Base-by-base conservation (phyloP, 106 monocot species). In the Platanthera guangdongensis region DNA sequence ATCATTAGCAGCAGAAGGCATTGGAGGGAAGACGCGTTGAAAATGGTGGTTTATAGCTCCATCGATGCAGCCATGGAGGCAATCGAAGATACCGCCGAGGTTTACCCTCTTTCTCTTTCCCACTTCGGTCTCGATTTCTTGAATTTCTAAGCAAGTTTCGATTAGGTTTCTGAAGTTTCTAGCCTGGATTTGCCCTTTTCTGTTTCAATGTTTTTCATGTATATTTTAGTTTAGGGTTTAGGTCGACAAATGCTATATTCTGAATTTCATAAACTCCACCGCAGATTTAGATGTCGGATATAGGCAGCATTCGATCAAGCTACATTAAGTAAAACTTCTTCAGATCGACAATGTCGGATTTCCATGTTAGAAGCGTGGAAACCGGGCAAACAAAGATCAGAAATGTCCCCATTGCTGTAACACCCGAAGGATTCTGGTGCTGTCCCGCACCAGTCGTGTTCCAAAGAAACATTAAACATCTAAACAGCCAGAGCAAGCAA, bases 351-450 rank as follows among this genome's bases (percentile, higher is more conserved):
- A 88, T 88, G 88, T 71, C 80, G 68, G 88, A 88, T 63, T 85
- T 89, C 68, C 89, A 80, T 50, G 83, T 91, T 78, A 81, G 84
- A 74, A 86, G 80, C 78, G 72, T 76, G 18, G 84, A 89, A 77
- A n/a, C 84, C 48, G 85, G 87, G 8, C 83, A 87, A 53, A 80
- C 96, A 6, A 93, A 81, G 80, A 87, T 97, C 70, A 83, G 91
- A 71, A 97, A 86, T 80, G 96, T 97, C 48, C 96, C 96, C 51
- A 96, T 96, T 82, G 96, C 93, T 21, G 96, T 96, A 25, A 93
- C 96, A 47, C 93, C 96, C 55, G 96, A 96, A 85, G 96, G 93
- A 4, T 96, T 96, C 67, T 96, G 96, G 96, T 96, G 96, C 68
- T 96, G 93, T 73, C 96, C 96, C 53, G 89, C 96, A 8, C 96